Base-by-base conservation (phyloP, 176 grass and related monocot genomes). In the Hsuehochloa calcarea region DNA sequence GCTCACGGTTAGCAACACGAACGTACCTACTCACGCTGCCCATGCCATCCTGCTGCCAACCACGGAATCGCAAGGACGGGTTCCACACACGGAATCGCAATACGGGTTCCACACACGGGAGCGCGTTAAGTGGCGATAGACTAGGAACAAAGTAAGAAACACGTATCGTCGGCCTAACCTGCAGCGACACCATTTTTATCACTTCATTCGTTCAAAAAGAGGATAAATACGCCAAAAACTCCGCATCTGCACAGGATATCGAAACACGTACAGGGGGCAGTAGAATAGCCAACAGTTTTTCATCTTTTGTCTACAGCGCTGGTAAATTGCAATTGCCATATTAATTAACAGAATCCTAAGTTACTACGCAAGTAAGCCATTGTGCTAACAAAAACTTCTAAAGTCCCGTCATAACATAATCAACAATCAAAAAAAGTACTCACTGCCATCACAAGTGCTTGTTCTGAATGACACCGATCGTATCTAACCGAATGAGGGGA, bases 381-480 rank as follows among this genome's bases (percentile, higher is more conserved):
- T 47, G 51, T 15, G 43, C 85, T 82, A 63, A 68, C 84, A 63
- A 84, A 84, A 90, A 74, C 70, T 72, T 86, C 58, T 45, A 2
- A 52, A 56, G 65, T 84, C 25, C 12, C 0, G 27, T 80, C 80
- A 74, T 43, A 66, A 47, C 60, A 82, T 66, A 15, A 31, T 79
- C 75, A 87, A 75, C 35, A 82, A 74, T 22, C 8, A 3, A 87
- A 83, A 90, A 34, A 68, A 25, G 60, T 54, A 29, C 20, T 68
- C 25, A 2, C 68, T 15, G 68, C 16, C 43, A 52, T 87, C 80
- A 61, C 61, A 66, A n/a, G 60, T 83, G 67, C 59, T 79, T 27
- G 62, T 68, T 58, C 39, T 47, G 12, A 87, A 82, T 75, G 85
- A 38, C 26, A 72, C 40, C 39, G 27, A 37, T 49, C 65, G 40